phyloP scores from a whole-genome alignment of 345 rosid genomes.

The Linum tenue region DNA sequence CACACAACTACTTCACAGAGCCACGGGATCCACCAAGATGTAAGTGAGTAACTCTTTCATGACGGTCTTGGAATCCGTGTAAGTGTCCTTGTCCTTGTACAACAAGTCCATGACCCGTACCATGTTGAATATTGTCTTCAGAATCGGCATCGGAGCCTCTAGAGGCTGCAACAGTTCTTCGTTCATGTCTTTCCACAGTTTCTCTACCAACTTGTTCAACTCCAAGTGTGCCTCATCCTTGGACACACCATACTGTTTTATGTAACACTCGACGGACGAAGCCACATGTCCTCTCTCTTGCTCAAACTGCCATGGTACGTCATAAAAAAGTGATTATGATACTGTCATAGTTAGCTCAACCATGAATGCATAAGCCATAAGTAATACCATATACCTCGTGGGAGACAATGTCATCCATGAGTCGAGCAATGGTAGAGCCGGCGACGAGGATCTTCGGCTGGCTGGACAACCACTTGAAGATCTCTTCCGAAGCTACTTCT shows the following conservation, averaged over 20 bases:
- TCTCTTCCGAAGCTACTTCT: constrained; percentile 13
- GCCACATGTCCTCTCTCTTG: constrained; percentile 11
- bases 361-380: too few relatives aligned
- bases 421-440: constrained; percentile 7
- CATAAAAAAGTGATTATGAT: too few relatives aligned
- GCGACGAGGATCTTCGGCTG: constrained; percentile 13
- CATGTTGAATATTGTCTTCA: too few relatives aligned
- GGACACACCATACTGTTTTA: constrained; percentile 11
- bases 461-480: constrained; percentile 15
- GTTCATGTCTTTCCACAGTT: constrained; percentile 1
- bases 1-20: neutral
- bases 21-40: neutral
- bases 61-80: neutral
- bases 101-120: too few relatives aligned
- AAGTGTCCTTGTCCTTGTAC: neutral
- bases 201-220: neutral
- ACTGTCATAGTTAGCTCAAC: too few relatives aligned
- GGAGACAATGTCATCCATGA: constrained; percentile 21
- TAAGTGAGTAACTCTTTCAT: neutral
- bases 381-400: constrained; percentile 8
- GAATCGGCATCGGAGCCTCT: neutral
- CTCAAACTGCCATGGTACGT: neutral
- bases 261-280: constrained; percentile 10
- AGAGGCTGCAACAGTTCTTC: neutral
- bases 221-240: constrained; percentile 11